Base-by-base conservation (phyloP, 495 filamentous ascomycete species). In the Neurospora discreta region DNA sequence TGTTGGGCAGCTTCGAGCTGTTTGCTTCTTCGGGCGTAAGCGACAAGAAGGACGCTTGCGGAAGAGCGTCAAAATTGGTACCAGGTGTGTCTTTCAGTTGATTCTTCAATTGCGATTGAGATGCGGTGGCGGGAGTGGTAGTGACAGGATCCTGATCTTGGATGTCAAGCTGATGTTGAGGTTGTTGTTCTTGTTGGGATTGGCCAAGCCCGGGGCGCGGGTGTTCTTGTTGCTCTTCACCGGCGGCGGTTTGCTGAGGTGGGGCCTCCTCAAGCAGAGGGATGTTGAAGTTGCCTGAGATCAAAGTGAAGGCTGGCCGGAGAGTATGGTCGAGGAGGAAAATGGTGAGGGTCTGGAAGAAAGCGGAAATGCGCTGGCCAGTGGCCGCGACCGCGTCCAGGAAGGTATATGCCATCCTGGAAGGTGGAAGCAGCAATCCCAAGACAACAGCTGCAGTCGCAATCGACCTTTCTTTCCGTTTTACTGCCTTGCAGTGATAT, bases 381-480 rank as follows among this genome's bases (percentile, higher is more conserved):
- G 72, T 67, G 71, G 74, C 77, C 72, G 73, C 52, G 39, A 75
- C 52, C 60, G 74, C 73, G 60, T 71, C 43, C 72, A 74, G 73
- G 71, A 76, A 69, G 69, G 78, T 70, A 71, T 71, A 67, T 71
- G 77, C 75, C 78, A 79, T 79, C 43, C 16, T 44, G n/a, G 16
- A 42, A 60, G 23, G n/a, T 65, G 44, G 67, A 69, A 15, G 60
- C 38, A 23, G 23, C 65, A 41, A 71, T 69, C 69, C 60, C 68
- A 38, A 16, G 70, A 41, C 69, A 73, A 40, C 69, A 15, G 26
- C 52, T 30, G 52, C 52, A 60, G 26, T 60, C 26, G 52, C 52
- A 60, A 60, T 60, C 52, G 3, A 16, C 52, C 26, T 52, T 52
- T 60, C 26, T 60, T 60, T 60, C 52, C 52, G 52, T 16, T 33